Percentiles rank a stretch among this genome's conserved stretches.
These are phyloP conservation scores for Vigna unguiculata DNA, from an alignment of 306 rosid species.

Conservation along the genomic window DNA sequence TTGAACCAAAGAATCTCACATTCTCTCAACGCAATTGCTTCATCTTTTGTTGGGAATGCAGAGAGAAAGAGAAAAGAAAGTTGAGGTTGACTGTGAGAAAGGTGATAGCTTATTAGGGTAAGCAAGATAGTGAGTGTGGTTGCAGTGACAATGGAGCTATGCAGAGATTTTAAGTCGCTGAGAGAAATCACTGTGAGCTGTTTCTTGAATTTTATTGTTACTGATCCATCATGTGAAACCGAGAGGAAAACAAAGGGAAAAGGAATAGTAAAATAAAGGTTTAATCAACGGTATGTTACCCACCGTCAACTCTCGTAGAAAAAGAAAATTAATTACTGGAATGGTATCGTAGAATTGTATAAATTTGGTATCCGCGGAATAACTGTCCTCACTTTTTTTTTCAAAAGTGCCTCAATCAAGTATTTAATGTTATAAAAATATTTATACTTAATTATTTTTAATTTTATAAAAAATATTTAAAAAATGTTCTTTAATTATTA, in stretches of 20 bases:
- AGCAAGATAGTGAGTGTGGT: background rate
- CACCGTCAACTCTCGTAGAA: no score
- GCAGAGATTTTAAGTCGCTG: constrained; percentile 3
- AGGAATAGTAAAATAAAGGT: no score
- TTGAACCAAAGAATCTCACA: constrained; percentile 20
- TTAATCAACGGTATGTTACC: no score
- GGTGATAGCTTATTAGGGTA: background rate
- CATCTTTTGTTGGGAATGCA: background rate
- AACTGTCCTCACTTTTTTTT: no score
- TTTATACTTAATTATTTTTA: no score
- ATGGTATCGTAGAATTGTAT: no score
- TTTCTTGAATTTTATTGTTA: constrained; percentile 14
- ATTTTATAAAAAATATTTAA: no score
- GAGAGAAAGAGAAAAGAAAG: background rate
- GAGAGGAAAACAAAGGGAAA: constrained; percentile 24
- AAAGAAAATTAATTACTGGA: no score
- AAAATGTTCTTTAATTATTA: no score
- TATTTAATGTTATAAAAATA: no score
- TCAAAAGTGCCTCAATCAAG: no score
- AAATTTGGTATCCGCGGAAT: no score
- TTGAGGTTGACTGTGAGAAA: constrained; percentile 3
- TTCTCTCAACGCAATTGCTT: constrained; percentile 1
- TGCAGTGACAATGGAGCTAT: constrained; percentile 38
- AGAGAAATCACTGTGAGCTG: constrained; percentile 31
- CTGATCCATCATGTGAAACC: constrained; percentile 49